Evolutionary conservation across 345 rosid genomes (phyloP), one percentile per base, ranked within the genome.

Genomic region (Aquilaria yunnanensis): DNA sequence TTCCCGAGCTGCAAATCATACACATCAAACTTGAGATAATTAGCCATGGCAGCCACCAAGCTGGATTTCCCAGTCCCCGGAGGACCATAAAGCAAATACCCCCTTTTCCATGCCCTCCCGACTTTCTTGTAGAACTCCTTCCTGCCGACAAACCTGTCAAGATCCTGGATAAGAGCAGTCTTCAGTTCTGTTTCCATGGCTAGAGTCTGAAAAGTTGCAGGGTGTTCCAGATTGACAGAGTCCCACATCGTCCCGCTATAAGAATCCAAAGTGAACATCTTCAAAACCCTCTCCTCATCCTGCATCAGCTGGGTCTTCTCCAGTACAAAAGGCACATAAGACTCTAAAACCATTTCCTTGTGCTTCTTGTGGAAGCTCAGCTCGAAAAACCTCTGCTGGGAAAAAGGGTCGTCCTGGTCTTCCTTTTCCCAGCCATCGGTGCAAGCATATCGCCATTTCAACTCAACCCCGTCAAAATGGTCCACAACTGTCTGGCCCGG

Each of bases 141-240:
- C 4, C 56, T 63, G 2, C 57, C 51, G 11, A 53, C 57, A 50
- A 81, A 81, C 16, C 52, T 62, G 14, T 78, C 66, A 9, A 81
- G 76, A 61, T 81, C 85, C 32, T 61, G 72, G 3, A 71, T 2
- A 37, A 75, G 51, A 2, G 7, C 34, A 33, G 57, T n/a, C 56
- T 70, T 81, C 23, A 65, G 47, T 14, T 81, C 70, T 2, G 69
- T 80, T 32, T 78, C 85, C 77, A 81, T 70, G 58, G 78, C 80
- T 12, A 78, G 52, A 1, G 77, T 78, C 1, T 69, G 60, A 59
- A 78, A 78, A 0, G 76, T 78, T 80, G 75, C 75, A 2, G 85
- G 82, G 46, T 81, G 85, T 10, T 73, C 70, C 12, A 78, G 46
- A 12, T 60, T 73, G n/a, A 59, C 59, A 0, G 72, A 14, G 59